Conservation (phyloP, 345 rosid species). For the Hibiscus syriacus region DNA sequence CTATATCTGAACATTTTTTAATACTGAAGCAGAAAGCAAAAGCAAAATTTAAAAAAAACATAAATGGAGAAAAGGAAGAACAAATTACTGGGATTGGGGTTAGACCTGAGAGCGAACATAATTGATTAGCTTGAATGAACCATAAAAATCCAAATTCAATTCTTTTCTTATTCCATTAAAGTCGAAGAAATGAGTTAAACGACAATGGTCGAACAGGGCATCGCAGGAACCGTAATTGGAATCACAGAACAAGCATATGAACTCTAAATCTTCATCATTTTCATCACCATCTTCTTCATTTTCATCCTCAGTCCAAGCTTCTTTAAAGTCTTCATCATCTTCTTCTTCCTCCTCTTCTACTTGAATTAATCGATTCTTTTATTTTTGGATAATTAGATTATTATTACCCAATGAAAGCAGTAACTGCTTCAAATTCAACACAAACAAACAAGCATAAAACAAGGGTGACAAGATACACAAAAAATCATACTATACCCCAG, state of each 20-base stretch:
- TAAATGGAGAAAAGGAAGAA: neutral
- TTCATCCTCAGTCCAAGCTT: conserved; percentile 63
- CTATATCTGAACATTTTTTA: no score
- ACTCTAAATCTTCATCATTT: conserved; percentile 23
- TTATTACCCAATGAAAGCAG: no score
- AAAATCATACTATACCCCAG: no score
- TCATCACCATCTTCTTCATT: conserved; percentile 39
- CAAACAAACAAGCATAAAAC: no score
- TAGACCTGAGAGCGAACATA: no score
- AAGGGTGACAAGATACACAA: no score
- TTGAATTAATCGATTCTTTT: conserved; percentile 10
- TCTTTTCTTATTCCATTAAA: no score
- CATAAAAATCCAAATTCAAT: conserved; percentile 64
- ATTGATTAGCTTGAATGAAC: conserved; percentile 78
- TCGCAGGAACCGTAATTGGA: conserved; percentile 37
- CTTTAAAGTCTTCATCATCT: conserved; percentile 4
- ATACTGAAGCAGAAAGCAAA: no score
- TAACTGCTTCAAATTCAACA: no score
- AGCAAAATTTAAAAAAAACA: no score
- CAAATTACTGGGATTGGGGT: neutral
- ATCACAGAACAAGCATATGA: conserved; percentile 65
- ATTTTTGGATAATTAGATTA: no score
- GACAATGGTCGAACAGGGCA: conserved; percentile 58
- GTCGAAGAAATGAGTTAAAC: conserved; percentile 34
- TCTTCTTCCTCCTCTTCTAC: conserved; percentile 23